phyloP scores from a whole-genome alignment of 169 alveolate species.

The Plasmodium berghei region DNA sequence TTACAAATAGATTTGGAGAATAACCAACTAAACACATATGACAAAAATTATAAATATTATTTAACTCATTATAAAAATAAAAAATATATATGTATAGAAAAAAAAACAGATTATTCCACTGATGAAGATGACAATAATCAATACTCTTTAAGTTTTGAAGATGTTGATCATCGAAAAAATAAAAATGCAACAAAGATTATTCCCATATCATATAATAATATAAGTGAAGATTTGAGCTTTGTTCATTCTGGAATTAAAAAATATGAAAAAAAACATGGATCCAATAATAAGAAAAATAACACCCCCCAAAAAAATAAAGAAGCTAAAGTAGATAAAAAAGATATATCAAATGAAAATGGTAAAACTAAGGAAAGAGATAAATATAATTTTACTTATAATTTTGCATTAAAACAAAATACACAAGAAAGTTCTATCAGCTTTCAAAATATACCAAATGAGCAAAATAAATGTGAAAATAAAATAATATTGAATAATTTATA shows the following conservation, averaged over 20 bases:
- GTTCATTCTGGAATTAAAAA: constrained; percentile 59
- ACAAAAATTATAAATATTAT: constrained; percentile 47
- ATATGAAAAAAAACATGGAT: constrained; percentile 23
- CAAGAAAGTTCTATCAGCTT: no score
- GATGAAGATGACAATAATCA: constrained; percentile 11
- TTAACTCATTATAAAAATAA: constrained; percentile 62
- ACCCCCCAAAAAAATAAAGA: background rate
- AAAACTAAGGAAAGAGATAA: background rate
- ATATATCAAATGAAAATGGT: background rate
- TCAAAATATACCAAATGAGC: no score
- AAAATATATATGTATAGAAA: constrained; percentile 70
- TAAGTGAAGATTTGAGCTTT: constrained; percentile 67
- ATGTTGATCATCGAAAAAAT: background rate
- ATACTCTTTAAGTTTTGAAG: background rate
- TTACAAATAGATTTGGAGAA: constrained; percentile 70
- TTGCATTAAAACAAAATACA: background rate
- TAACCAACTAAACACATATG: constrained; percentile 48
- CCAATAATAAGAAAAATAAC: constrained; percentile 8
- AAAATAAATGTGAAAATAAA: no score
- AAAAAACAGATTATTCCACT: constrained; percentile 45
- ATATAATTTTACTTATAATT: background rate
- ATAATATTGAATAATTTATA: no score
- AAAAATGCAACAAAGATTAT: background rate
- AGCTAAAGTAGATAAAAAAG: background rate
- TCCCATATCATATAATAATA: constrained; percentile 16